phyloP scores from a whole-genome alignment of 1,139 yeast species.

The Nematodospora anomalae region DNA sequence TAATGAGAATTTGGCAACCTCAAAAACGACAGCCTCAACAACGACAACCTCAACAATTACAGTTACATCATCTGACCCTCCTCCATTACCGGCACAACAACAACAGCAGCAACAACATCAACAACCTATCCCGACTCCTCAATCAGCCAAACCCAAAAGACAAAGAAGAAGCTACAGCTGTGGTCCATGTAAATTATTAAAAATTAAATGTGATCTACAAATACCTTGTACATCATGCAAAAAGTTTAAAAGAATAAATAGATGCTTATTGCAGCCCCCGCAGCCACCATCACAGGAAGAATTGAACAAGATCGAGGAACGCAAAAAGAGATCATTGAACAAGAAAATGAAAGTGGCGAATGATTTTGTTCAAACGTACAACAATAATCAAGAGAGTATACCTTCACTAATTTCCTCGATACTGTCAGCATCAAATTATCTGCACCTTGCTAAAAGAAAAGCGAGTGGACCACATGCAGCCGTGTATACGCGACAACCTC shows the following conservation, averaged over 20 bases:
- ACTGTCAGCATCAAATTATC: conserved; percentile 8
- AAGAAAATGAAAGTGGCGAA: conserved; percentile 15
- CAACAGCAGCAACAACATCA: not conserved
- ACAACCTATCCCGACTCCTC: not conserved
- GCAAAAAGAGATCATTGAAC: conserved; percentile 22
- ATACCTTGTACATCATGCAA: conserved; percentile 52
- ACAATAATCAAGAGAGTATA: conserved; percentile 12
- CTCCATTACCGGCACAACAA: not conserved
- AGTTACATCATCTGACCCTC: too few relatives aligned
- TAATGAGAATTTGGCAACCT: too few relatives aligned
- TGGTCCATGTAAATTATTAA: conserved; percentile 55
- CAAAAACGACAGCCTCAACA: too few relatives aligned
- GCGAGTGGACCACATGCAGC: conserved; percentile 1
- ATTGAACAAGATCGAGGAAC: conserved; percentile 23
- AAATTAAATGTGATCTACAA: conserved; percentile 53
- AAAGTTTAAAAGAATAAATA: conserved; percentile 39
- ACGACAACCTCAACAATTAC: too few relatives aligned
- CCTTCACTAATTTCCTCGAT: conserved; percentile 13
- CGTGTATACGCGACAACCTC: conserved; percentile 2
- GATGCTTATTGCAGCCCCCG: conserved; percentile 45
- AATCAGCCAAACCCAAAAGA: conserved; percentile 22
- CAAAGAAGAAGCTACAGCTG: conserved; percentile 55
- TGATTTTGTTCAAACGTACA: conserved; percentile 13
- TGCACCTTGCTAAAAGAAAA: conserved; percentile 2
- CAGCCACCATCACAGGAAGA: conserved; percentile 44